phyloP scores from a whole-genome alignment of 2,329 filamentous ascomycete genomes.

The Sordariomycetes sp. region DNA sequence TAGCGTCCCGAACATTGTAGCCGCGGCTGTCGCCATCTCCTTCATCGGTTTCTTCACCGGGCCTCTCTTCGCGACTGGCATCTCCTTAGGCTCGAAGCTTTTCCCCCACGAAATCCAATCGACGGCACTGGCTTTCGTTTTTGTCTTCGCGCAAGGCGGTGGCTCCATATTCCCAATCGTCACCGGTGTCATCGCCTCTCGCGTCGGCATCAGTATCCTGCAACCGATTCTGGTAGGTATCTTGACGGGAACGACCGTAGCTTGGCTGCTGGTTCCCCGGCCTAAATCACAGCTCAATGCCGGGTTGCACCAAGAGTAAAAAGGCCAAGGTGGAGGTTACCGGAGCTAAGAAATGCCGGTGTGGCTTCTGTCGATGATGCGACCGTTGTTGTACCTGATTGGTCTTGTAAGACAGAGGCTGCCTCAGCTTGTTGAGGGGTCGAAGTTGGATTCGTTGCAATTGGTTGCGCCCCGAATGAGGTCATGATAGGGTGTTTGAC shows the following conservation, averaged over 20 bases:
- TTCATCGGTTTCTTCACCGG: constrained; percentile 49
- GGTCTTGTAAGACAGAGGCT: too few relatives aligned
- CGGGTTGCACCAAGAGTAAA: constrained; percentile 22
- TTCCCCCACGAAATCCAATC: constrained; percentile 28
- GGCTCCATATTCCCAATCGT: constrained; percentile 46
- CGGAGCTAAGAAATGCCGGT: too few relatives aligned
- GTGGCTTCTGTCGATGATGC: too few relatives aligned
- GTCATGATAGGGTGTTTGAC: too few relatives aligned
- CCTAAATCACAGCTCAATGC: constrained; percentile 20
- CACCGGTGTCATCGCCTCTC: constrained; percentile 39
- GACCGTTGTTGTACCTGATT: too few relatives aligned
- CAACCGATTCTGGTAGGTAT: constrained; percentile 42
- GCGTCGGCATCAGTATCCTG: constrained; percentile 34
- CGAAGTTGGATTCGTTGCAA: too few relatives aligned
- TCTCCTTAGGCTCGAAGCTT: constrained; percentile 20
- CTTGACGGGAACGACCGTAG: constrained; percentile 32
- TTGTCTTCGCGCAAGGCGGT: constrained; percentile 47
- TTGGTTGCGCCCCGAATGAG: too few relatives aligned
- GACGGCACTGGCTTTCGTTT: constrained; percentile 37
- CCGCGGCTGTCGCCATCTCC: constrained; percentile 42
- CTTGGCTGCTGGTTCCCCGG: constrained; percentile 34
- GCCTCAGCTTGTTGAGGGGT: too few relatives aligned
- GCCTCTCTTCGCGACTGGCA: constrained; percentile 43
- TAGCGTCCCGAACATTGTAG: constrained; percentile 33
- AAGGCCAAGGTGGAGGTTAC: too few relatives aligned